Evolutionary conservation across 495 filamentous ascomycete species (phyloP), one percentile per base, ranked within the genome.

Genomic region (Hypoxylon perforatum): DNA sequence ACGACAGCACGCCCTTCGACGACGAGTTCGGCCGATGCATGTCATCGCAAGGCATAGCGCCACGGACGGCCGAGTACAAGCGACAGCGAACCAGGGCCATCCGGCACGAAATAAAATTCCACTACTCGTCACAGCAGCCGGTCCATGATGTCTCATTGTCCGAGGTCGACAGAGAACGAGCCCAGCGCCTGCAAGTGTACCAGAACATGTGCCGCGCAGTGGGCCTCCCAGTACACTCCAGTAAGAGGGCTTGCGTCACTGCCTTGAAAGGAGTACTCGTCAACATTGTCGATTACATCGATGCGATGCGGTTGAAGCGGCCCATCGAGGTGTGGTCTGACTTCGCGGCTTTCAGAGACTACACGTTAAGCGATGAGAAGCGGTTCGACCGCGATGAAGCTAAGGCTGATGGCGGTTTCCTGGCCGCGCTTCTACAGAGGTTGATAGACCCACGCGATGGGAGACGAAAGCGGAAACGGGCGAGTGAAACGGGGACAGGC

Each of bases 281-380:
- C 67, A 86, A 86, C 60, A 76, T 86, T 25, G 73, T 86, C 1
- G 83, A 87, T 66, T 68, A 85, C 1, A 76, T 86, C 11, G 80
- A 88, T 15, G 71, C 75, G 19, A 75, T 76, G 54, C 77, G 73
- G 14, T 65, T 67, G 3, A 63, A 67, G 1, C 57, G 56, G 3
- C 46, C 42, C 3, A 71, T 82, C 3, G 49, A 57, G 28, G 61
- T 70, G 18, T 85, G 84, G 72, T 6, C 36, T 0, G 71, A 55
- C 23, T 59, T 73, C 19, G 19, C 46, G 0, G 60, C 52, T n/a
- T 78, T 86, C 55, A 71, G 69, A 2, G 9, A 48, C 0, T 85
- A 87, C 61, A 80, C 83, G 0, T 52, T 69, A 4, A n/a, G 56
- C 0, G 50, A 57, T 0, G 39, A 63, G 0, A 78, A 78, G 25